phyloP scores from a whole-genome alignment of 192 early-diverging fungal species.

The Umbelopsis isabellina region DNA sequence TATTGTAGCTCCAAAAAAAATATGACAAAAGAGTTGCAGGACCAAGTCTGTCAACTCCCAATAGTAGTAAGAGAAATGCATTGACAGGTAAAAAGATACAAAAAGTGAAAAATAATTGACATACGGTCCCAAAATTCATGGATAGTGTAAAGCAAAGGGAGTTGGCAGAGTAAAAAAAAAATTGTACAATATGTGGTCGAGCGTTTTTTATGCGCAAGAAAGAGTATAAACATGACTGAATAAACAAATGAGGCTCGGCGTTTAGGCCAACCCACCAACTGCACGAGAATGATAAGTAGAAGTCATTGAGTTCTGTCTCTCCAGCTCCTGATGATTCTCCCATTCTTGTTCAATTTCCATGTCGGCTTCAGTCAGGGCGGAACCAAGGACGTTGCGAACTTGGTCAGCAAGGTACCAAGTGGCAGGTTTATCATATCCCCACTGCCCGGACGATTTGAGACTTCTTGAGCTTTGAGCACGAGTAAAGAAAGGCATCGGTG shows the following conservation, averaged over 20 bases:
- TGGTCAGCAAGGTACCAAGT: conserved; percentile 15
- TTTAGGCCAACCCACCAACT: conserved; percentile 1
- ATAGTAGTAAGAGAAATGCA: no score
- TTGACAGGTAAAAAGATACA: no score
- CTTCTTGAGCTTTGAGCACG: conserved; percentile 1
- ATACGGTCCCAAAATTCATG: no score
- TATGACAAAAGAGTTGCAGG: no score
- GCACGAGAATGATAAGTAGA: not conserved
- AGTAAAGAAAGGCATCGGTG: not conserved
- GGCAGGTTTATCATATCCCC: not conserved
- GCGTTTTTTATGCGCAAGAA: not conserved
- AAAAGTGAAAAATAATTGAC: no score
- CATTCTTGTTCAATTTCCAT: conserved; percentile 10
- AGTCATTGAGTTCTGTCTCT: not conserved
- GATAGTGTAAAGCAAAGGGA: no score
- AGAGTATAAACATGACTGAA: not conserved
- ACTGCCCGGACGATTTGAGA: not conserved
- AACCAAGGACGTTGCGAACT: conserved; percentile 1
- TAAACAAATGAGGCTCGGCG: not conserved
- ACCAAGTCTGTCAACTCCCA: no score
- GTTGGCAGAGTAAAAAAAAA: not conserved
- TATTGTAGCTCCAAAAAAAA: no score
- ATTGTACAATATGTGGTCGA: not conserved
- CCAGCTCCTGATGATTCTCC: not conserved
- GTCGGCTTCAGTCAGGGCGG: conserved; percentile 9